phyloP scores from a whole-genome alignment of 441 rosid species.

The Pelargonium citronellum region DNA sequence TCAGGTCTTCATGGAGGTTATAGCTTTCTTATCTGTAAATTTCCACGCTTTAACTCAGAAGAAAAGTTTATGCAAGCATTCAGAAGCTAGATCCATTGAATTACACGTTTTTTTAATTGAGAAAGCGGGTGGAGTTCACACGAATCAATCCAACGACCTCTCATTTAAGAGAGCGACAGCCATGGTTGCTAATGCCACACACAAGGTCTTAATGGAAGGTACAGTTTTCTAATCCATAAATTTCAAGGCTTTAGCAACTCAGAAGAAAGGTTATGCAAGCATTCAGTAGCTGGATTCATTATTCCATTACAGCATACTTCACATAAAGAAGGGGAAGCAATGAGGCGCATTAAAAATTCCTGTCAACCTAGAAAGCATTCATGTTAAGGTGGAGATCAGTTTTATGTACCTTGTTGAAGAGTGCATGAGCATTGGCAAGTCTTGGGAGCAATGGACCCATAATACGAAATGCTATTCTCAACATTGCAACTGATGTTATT shows the following conservation, averaged over 20 bases:
- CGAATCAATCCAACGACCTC: too few species aligned
- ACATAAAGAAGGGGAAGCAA: not conserved
- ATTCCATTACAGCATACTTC: not conserved
- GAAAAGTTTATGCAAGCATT: not conserved
- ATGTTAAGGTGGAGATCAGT: constrained; percentile 9
- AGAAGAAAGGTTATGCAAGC: not conserved
- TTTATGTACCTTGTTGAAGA: constrained; percentile 72
- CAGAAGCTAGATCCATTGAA: not conserved
- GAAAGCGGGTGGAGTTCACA: too few species aligned
- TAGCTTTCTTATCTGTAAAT: not conserved
- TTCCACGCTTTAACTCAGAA: not conserved
- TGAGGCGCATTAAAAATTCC: not conserved
- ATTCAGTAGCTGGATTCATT: not conserved
- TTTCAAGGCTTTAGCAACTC: not conserved
- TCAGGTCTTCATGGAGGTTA: not conserved
- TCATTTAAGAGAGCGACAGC: too few species aligned
- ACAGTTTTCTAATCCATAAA: not conserved
- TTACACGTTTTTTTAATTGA: too few species aligned
- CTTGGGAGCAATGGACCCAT: constrained; percentile 95
- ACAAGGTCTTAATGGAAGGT: not conserved
- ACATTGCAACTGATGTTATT: constrained; percentile 83
- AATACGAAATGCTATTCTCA: constrained; percentile 86
- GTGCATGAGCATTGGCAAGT: constrained; percentile 77
- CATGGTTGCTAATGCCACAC: not conserved
- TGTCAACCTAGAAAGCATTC: constrained; percentile 9